Evolutionary conservation across 768 basidiomycete species (phyloP).

Genomic region (Auricularia heimuer): DNA sequence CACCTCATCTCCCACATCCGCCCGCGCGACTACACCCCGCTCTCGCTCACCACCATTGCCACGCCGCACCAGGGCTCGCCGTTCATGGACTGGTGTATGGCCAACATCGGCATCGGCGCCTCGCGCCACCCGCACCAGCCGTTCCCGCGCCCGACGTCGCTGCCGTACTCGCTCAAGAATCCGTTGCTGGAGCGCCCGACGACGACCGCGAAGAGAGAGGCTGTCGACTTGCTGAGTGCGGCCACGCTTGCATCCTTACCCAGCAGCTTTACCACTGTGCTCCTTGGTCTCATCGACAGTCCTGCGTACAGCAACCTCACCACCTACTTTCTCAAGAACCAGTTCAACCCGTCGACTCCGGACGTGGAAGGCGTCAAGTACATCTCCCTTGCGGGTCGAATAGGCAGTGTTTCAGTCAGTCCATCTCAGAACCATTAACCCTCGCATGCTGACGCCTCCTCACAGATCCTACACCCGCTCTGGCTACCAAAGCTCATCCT

Average conservation of each 20-base stretch:
- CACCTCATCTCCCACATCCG: constrained; percentile 81
- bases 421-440: no score
- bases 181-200: not conserved
- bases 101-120: constrained; percentile 81
- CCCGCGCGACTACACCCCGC: constrained; percentile 72
- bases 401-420: constrained; percentile 27
- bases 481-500: constrained; percentile 95
- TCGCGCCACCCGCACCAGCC: constrained; percentile 4
- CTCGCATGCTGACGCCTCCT: not conserved
- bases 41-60: constrained; percentile 79
- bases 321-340: constrained; percentile 63
- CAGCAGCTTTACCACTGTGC: constrained; percentile 75
- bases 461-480: constrained; percentile 76
- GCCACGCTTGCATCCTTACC: constrained; percentile 58
- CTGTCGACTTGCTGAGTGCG: not conserved
- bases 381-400: constrained; percentile 82
- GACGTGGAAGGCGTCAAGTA: constrained; percentile 67
- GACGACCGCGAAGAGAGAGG: not conserved
- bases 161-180: constrained; percentile 9
- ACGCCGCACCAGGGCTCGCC: constrained; percentile 95
- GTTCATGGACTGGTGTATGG: constrained; percentile 99
- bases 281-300: constrained; percentile 85
- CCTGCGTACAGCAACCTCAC: constrained; percentile 95
- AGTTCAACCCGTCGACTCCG: constrained; percentile 78
- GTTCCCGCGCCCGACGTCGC: constrained; percentile 10